Conservation (phyloP, 345 rosid genomes). For the Acer yangbiense region DNA sequence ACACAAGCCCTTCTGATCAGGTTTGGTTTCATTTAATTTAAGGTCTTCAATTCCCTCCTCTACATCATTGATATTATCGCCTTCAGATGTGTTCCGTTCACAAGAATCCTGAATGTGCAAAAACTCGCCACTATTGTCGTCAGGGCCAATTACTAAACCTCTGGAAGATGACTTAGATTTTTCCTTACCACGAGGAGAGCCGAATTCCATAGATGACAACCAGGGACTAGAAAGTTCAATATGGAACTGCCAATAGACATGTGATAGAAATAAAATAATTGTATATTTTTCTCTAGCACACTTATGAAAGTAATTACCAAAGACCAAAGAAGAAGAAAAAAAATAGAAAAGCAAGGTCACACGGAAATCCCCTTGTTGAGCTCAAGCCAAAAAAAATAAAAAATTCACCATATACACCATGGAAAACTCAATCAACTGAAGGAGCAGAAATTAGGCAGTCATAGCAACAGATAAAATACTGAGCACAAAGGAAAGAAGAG, state of each 20-base stretch:
- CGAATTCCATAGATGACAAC: constrained; percentile 41
- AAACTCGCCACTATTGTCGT: constrained; percentile 24
- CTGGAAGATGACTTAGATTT: constrained; percentile 11
- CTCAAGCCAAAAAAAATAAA: not conserved
- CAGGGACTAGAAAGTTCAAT: constrained; percentile 1
- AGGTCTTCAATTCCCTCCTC: constrained; percentile 38
- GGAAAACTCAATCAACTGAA: not conserved
- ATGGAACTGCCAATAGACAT: constrained; percentile 5
- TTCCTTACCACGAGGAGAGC: constrained; percentile 28
- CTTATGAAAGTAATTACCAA: not conserved
- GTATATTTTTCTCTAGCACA: not conserved
- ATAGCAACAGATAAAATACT: not conserved
- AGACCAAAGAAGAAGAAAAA: not conserved
- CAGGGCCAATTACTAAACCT: constrained; percentile 40
- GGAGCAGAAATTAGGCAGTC: not conserved
- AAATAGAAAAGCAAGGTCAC: not conserved
- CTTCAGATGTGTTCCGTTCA: constrained; percentile 33
- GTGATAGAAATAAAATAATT: not conserved
- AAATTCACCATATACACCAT: not conserved
- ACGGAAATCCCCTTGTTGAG: not conserved
- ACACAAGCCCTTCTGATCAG: constrained; percentile 25
- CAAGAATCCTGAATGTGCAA: constrained; percentile 30
- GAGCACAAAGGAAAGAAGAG: not conserved
- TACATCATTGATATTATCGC: constrained; percentile 37
- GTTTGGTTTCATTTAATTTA: constrained; percentile 20